phyloP scores from a whole-genome alignment of 2,329 filamentous ascomycete species.

The Magnaporthiopsis incrustans region DNA sequence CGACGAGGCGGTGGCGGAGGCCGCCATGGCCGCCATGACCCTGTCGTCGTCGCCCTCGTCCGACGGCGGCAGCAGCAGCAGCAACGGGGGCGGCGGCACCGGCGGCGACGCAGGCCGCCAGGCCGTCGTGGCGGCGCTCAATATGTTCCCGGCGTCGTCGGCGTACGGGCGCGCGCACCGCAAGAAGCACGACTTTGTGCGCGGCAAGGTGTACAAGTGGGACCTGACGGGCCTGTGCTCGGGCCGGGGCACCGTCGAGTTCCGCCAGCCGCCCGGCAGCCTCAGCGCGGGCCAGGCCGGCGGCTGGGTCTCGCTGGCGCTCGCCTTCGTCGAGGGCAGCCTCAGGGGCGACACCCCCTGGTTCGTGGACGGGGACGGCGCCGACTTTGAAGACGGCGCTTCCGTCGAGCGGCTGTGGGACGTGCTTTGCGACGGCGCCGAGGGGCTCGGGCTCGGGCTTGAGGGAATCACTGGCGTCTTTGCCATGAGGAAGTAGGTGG shows the following conservation, averaged over 20 bases:
- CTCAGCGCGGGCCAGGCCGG: constrained; percentile 20
- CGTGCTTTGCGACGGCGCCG: constrained; percentile 16
- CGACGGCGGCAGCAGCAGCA: constrained; percentile 1
- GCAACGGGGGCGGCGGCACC: no score
- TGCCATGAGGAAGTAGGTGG: constrained; percentile 5
- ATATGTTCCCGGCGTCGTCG: constrained; percentile 22
- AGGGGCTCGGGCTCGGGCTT: constrained; percentile 20
- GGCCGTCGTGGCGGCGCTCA: constrained; percentile 22
- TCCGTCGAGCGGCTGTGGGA: constrained; percentile 18
- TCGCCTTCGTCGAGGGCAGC: constrained; percentile 21
- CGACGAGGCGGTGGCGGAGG: constrained; percentile 14
- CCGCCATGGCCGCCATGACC: constrained; percentile 5
- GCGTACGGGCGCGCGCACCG: constrained; percentile 23
- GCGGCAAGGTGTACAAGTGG: constrained; percentile 33
- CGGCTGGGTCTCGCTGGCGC: constrained; percentile 23
- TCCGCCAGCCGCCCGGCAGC: constrained; percentile 27
- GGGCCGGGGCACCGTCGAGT: constrained; percentile 26
- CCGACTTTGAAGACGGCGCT: constrained; percentile 11
- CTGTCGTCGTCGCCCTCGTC: neutral
- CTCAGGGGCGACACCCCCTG: constrained; percentile 12
- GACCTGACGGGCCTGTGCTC: constrained; percentile 23
- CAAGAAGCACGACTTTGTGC: constrained; percentile 24
- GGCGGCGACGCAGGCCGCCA: neutral
- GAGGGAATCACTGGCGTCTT: constrained; percentile 20
- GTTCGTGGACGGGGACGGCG: constrained; percentile 13